Evolutionary conservation across 2,329 filamentous ascomycete species (phyloP), one percentile per base, ranked within the genome.

Genomic region (Ophiostoma montium): DNA sequence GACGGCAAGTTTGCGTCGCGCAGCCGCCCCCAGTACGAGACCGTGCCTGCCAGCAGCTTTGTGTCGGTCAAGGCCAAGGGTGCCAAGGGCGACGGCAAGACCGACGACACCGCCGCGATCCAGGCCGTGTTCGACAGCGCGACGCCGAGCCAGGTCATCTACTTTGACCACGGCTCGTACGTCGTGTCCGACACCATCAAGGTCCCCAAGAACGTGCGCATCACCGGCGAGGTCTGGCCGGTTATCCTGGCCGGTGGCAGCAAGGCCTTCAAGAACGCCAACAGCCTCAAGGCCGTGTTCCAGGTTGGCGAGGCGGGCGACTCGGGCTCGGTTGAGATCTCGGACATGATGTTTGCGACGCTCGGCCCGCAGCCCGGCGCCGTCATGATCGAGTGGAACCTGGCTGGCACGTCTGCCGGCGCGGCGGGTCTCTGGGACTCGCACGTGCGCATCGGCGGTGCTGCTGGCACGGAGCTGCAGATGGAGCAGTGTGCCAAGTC

Each of bases 391-490:
- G 77, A 95, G 64, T 95, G 87, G 84, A 95, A 95, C 66, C 70
- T 95, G 38, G 78, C 78, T 39, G 82, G 79, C 33, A 63, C 74
- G 57, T 71, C 65, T 49, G 74, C 81, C 51, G 87, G 86, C 43
- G 76, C 79, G 1, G 81, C 80, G 18, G 90, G 80, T 54, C 80
- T 95, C 66, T 98, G 89, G 86, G 92, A 98, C 60, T 82, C 89
- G n/a, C 92, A 98, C 70, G 83, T 92, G 68, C 86, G 92, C 60
- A 78, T 98, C 58, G 90, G 88, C 58, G 92, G 92, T 39, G 81
- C 82, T 49, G 82, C 84, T 5, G 90, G 90, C 52, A 94, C 89
- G 27, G 67, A 85, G 55, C 75, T 96, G 15, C 86, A 94, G 66
- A 83, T 82, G 16, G 74, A 86, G 63, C 80, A 72, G 49, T 95